Base-by-base conservation (phyloP, 164 flowering plant genomes). In the Santalum album region DNA sequence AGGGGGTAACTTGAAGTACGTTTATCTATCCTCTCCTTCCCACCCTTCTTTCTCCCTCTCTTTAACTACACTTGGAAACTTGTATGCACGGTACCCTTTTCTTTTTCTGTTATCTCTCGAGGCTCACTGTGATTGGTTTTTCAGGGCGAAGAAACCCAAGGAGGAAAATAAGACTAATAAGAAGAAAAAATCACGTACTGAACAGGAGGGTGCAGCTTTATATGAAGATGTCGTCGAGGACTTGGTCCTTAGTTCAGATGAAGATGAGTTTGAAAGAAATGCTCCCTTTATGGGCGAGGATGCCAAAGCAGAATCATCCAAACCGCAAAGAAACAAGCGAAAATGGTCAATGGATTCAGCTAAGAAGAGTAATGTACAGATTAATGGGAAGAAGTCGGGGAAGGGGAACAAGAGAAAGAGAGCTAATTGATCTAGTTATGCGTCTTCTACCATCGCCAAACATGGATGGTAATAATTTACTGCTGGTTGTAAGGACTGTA, bases 1-100 rank as follows among this genome's bases (percentile, higher is more conserved):
- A 0, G 80, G 84, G 66, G 59, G 59, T 7, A 66, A 70, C 53
- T 40, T 83, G 53, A 77, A 73, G 92, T 86, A 82, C 32, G 76
- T 27, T 54, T 42, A 14, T 12, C 42, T 38, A 11, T 16, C 42
- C 42, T 14, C 16, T 14, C 42, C 34, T 9, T 14, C 42, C 17
- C 14, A 10, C 14, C 42, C 14, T 16, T 38, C 42, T 38, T 16
- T 11, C 14, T 15, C 42, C 16, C 42, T 38, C 42, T 38, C 7
- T 38, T 14, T 38, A 2, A 9, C 42, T 29, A 29, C 34, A 3
- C 34, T 29, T 4, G 6, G 9, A 29, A 29, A 29, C 34, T 9
- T 29, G 4, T 9, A 3, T 29, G 34, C 34, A n/a, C n/a, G n/a
- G n/a, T n/a, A n/a, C n/a, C n/a, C n/a, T n/a, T n/a, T n/a, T n/a